Evolutionary conservation across 805 yeast genomes (phyloP), one percentile per base, ranked within the genome.

Genomic region (Saccharomycopsis oosterbeekiorum): DNA sequence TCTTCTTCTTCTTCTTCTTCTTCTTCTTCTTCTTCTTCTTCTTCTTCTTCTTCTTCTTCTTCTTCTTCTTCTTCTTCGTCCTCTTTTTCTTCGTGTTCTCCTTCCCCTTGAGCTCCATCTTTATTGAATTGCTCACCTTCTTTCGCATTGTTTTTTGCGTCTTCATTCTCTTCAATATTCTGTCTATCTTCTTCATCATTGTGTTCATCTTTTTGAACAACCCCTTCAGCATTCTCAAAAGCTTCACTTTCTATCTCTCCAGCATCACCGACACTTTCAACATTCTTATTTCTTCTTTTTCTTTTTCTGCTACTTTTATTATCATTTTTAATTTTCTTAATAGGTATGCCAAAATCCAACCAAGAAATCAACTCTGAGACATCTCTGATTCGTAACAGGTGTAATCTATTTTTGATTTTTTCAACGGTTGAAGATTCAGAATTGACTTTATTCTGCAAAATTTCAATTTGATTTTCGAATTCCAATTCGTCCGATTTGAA

Each of bases 401-500:
- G 70, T 17, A 85, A 74, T 34, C 76, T 77, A 2, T 74, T 75
- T 42, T 77, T 70, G 19, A 76, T 69, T 2, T 70, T 71, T 19
- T 70, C 70, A 0, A 77, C 71, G 58, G 76, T 79, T 21, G 74
- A 78, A 50, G 76, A 72, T 12, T 80, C 68, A 26, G 73, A 72
- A 40, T 67, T 72, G 4, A 76, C 67, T 2, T 76, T 67, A 1
- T 74, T 68, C 61, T 77, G 78, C 62, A 79, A 78, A 65, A 83
- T 84, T 61, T 86, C 92, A 58, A 85, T 71, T 67, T 81, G 82
- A 67, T 83, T 85, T 36, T 79, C 80, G 34, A 86, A 72, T 68
- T 88, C 93, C 56, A 88, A 79, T 69, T 88, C 91, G 17, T 76
- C 75, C 8, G 89, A 83, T 67, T 83, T 80, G 66, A 85, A 78